Base-by-base conservation (phyloP, 2,329 filamentous ascomycete genomes). In the Talaromyces marneffei region DNA sequence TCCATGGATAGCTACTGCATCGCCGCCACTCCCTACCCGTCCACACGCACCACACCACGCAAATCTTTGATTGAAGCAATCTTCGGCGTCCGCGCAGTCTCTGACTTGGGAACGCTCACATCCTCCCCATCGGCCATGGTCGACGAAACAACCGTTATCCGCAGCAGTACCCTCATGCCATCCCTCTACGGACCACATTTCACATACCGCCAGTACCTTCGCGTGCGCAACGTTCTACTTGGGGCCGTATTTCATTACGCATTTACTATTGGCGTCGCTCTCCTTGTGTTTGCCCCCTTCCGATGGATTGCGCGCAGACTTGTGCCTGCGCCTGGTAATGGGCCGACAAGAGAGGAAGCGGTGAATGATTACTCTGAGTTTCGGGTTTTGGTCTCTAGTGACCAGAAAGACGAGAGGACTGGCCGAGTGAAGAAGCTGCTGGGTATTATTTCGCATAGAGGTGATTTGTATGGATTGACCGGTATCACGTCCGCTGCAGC, bases 111-210 rank as follows among this genome's bases (percentile, higher is more conserved):
- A n/a, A 75, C 79, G 1, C 76, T 87, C 52, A 83, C 84, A 7
- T 82, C 79, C 40, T 82, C 80, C 10, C 71, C 82, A 0, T 78
- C 81, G 65, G 82, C 79, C 2, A 71, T 77, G 8, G 78, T 80
- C 8, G 85, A 88, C 64, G 74, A 78, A 39, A 79, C 82, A 33
- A 82, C 85, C 61, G 82, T 87, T 27, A 80, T 87, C 66, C 81
- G 85, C 60, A 84, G 80, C 48, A 86, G 84, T 77, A 82, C 82
- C 9, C 71, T 87, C 27, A 81, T 83, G 62, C 80, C 80, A 10
- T 77, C 79, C n/a, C 75, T 81, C 40, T 87, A 87, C 67, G 85
- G 84, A 0, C 76, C 78, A 1, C 77, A 78, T 10, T 87, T 88
- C 75, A 75, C 78, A 61, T 84, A 86, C 70, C 78, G 77, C 54